Percentiles rank a stretch among this genome's conserved stretches.
Evolutionary conservation across 176 grass and related monocot species (phyloP).

Genomic region (Stipa capillata): DNA sequence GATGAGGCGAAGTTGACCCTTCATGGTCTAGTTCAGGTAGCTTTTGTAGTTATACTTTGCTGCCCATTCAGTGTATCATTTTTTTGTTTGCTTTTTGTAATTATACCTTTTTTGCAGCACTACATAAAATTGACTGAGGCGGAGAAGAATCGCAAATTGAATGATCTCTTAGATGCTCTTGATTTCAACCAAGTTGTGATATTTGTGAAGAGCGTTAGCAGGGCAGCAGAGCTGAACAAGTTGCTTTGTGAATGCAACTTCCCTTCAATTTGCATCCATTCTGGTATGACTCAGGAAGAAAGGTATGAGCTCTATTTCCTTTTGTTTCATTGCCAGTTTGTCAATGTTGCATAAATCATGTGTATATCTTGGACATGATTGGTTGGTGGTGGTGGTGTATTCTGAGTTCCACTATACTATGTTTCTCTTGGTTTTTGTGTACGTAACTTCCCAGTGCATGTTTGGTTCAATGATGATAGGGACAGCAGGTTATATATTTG

Average conservation of each 20-base stretch:
- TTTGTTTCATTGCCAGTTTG: no score
- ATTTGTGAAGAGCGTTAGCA: constrained; percentile 68
- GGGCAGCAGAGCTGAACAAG: constrained; percentile 67
- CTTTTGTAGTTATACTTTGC: not conserved
- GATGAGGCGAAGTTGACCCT: constrained; percentile 74
- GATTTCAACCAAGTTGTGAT: constrained; percentile 85
- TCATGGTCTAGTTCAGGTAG: constrained; percentile 79
- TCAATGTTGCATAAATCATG: not conserved
- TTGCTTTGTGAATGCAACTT: constrained; percentile 72
- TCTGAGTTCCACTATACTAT: not conserved
- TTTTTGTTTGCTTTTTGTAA: not conserved
- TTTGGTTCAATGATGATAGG: no score
- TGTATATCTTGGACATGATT: no score
- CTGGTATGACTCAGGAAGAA: constrained; percentile 85
- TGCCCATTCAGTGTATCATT: not conserved
- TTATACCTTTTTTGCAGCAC: constrained; percentile 28
- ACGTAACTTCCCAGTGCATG: no score
- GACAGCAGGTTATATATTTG: constrained; percentile 13
- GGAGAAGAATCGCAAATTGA: constrained; percentile 92
- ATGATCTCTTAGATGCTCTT: constrained; percentile 83
- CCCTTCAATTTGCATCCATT: constrained; percentile 73
- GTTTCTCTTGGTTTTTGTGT: not conserved
- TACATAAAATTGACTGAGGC: constrained; percentile 82
- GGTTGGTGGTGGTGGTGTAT: not conserved
- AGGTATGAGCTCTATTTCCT: constrained; percentile 21